These are phyloP conservation scores for Starmerella kuoi DNA, from an alignment of 805 yeast genomes.

Conservation along the genomic window DNA sequence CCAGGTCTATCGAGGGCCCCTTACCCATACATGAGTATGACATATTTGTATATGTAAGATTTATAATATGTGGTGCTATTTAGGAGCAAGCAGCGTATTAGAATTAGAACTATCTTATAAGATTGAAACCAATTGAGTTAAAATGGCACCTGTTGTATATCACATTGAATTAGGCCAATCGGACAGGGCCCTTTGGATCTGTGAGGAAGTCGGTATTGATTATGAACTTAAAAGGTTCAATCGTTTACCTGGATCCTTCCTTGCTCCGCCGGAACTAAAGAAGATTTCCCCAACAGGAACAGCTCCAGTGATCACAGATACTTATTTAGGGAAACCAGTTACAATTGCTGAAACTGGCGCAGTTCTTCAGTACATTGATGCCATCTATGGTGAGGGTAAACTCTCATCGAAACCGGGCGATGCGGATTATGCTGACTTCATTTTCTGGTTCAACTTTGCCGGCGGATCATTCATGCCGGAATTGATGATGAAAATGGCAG, in stretches of 20 bases:
- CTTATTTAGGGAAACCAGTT: slow-evolving; percentile 23
- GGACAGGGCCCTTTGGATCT: slow-evolving; percentile 44
- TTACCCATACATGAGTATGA: no score
- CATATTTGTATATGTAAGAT: no score
- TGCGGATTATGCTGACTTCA: slow-evolving; percentile 37
- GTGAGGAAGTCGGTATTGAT: slow-evolving; percentile 32
- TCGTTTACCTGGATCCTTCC: slow-evolving; percentile 31
- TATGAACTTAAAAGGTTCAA: slow-evolving; percentile 43
- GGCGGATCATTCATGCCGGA: slow-evolving; percentile 35
- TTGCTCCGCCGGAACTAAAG: slow-evolving; percentile 39
- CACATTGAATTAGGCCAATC: slow-evolving; percentile 3
- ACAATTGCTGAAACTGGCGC: slow-evolving; percentile 48
- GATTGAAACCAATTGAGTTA: neutral
- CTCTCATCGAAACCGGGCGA: slow-evolving; percentile 33
- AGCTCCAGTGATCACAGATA: slow-evolving; percentile 39
- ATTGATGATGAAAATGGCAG: slow-evolving; percentile 28
- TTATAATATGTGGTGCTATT: no score
- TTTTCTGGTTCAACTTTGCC: slow-evolving; percentile 46
- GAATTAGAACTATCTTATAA: neutral
- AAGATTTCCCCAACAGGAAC: slow-evolving; percentile 52
- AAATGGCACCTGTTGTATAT: slow-evolving; percentile 1
- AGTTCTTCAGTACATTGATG: slow-evolving; percentile 41
- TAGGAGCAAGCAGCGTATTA: no score
- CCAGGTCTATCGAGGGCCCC: no score
- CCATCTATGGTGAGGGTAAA: slow-evolving; percentile 35